Evolutionary conservation across 2,329 filamentous ascomycete genomes (phyloP), one percentile per base, ranked within the genome.

Genomic region (Colletotrichum zoysiae): DNA sequence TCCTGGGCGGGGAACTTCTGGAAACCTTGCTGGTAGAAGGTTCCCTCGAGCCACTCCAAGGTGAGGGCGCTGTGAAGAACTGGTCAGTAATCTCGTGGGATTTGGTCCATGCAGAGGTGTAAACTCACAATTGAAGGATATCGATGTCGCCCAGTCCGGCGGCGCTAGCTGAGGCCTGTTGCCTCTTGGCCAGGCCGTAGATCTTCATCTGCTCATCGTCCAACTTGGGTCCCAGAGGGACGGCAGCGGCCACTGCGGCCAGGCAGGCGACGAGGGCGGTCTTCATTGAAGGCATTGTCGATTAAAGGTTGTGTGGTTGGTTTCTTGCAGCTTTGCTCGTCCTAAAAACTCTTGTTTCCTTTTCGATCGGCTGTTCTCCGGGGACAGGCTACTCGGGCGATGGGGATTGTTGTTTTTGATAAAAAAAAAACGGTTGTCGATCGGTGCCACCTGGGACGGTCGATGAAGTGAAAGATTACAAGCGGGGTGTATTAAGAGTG

Each of bases 11-110:
- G 85, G 82, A 94, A 93, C 80, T 89, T 87, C 74, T 86, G 85
- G 78, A 94, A 92, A 48, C 91, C 92, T 78, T 92, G 86, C 76
- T 88, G 85, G 85, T 95, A 94, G 82, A 93, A 94, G 67, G 86
- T 85, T 33, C 90, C 86, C 83, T 94, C 92, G 77, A 94, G 90
- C 82, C 92, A 90, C 82, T 95, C 92, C 57, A 93, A 86, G 7
- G 92, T 93, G 67, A 93, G 84, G 74, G 92, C 92, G 78, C 90
- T 92, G 74, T 38, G 23, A 23, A 38, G 20, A 6, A 16, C 4
- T 12, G 44, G 48, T 72, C 60, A 72, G 70, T 58, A 40, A 35
- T 16, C 35, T 0, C 2, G 5, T 11, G 7, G 35, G 3, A 1
- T n/a, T 50, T 5, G 3, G 12, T 3, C 26, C 20, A 53, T 9